phyloP scores from a whole-genome alignment of 768 basidiomycete species.

The Leucosporidium scottii region DNA sequence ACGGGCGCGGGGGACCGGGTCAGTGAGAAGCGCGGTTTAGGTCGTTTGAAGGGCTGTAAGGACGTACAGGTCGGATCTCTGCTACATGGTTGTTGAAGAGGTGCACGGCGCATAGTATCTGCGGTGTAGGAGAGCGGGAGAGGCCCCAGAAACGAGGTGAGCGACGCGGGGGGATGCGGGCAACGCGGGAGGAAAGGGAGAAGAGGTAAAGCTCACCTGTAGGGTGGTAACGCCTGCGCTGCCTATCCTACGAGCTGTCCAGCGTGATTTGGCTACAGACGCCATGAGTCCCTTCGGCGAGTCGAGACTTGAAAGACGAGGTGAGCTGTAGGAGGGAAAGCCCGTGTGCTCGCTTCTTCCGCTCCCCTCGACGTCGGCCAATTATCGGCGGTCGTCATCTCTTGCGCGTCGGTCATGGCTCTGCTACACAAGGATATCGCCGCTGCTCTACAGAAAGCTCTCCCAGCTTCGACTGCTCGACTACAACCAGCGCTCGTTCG shows the following conservation, averaged over 20 bases:
- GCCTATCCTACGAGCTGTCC: not conserved
- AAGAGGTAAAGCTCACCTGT: not conserved
- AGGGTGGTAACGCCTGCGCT: not conserved
- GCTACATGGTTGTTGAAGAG: constrained; percentile 31
- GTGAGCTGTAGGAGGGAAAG: not conserved
- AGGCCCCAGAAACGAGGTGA: not conserved
- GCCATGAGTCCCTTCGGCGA: not conserved
- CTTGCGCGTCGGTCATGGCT: not conserved
- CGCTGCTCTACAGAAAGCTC: not conserved
- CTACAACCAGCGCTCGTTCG: not conserved
- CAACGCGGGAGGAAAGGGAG: not conserved
- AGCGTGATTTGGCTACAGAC: not conserved
- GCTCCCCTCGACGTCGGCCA: not conserved
- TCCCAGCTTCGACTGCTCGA: not conserved
- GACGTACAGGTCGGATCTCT: constrained; percentile 25
- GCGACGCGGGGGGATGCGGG: not conserved
- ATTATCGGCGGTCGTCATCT: not conserved
- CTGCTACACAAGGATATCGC: not conserved
- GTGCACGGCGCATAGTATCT: constrained; percentile 25
- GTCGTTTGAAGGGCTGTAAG: not conserved
- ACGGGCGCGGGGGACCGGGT: too few relatives aligned
- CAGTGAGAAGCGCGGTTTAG: too few relatives aligned
- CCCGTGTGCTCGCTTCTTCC: not conserved
- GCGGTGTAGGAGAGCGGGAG: not conserved
- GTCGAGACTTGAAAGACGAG: not conserved